Conservation (phyloP, 2,329 filamentous ascomycete genomes). For the Botrytis pseudocinerea region DNA sequence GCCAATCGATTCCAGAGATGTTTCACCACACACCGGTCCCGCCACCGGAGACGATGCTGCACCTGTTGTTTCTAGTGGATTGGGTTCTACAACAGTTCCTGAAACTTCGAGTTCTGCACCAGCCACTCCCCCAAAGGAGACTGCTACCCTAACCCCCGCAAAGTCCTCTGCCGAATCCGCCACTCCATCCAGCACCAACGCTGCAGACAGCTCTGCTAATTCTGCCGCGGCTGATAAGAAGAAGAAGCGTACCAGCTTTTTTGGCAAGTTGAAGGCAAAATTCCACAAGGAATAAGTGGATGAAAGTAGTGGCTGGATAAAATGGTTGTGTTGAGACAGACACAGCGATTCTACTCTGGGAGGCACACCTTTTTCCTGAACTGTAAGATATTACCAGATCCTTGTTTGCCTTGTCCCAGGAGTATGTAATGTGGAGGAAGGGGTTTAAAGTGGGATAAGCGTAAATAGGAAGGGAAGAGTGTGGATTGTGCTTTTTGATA, state of each 20-base stretch:
- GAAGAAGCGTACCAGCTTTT: conserved; percentile 43
- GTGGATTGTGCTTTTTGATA: conserved; percentile 23
- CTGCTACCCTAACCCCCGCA: conserved; percentile 30
- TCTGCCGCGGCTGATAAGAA: conserved; percentile 39
- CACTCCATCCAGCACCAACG: conserved; percentile 35
- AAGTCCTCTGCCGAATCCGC: conserved; percentile 34
- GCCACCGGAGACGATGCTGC: conserved; percentile 30
- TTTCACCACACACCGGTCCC: conserved; percentile 36
- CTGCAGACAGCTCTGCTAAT: conserved; percentile 33
- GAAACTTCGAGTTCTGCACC: conserved; percentile 30
- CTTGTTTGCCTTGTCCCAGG: conserved; percentile 19
- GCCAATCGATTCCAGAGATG: conserved; percentile 30
- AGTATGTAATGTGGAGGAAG: conserved; percentile 22
- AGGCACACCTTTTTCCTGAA: conserved; percentile 18
- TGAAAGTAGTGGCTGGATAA: conserved; percentile 16
- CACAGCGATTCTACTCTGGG: conserved; percentile 20
- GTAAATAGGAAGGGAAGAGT: conserved; percentile 14
- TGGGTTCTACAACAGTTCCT: conserved; percentile 28
- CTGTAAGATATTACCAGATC: conserved; percentile 24
- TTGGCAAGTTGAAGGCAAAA: conserved; percentile 54
- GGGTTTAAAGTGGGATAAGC: conserved; percentile 14
- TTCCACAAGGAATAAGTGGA: conserved; percentile 42
- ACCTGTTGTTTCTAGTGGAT: conserved; percentile 35
- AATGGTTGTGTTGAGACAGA: conserved; percentile 9
- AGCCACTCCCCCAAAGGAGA: conserved; percentile 29